Percentiles rank a stretch among this genome's conserved stretches.
Conservation (phyloP, 805 yeast genomes). For the Myxozyma melibiosi region DNA sequence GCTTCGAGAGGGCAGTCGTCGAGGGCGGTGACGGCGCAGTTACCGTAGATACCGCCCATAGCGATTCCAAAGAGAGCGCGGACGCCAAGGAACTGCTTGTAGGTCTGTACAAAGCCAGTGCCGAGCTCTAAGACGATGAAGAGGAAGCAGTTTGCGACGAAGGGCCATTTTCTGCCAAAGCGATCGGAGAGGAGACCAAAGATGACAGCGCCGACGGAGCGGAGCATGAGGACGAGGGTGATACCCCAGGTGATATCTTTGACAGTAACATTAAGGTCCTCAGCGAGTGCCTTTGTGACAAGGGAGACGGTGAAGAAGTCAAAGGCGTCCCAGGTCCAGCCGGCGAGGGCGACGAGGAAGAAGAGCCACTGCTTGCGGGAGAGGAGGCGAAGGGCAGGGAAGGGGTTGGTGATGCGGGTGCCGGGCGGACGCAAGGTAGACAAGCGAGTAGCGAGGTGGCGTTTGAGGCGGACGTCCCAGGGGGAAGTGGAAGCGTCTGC, state of each 20-base stretch:
- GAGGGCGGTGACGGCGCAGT: slow-evolving; percentile 65
- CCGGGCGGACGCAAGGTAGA: slow-evolving; percentile 40
- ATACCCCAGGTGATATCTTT: slow-evolving; percentile 70
- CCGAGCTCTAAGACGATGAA: slow-evolving; percentile 64
- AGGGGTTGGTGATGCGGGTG: slow-evolving; percentile 52
- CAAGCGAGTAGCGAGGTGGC: slow-evolving; percentile 41
- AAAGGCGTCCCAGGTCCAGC: slow-evolving; percentile 75
- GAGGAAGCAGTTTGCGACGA: slow-evolving; percentile 53
- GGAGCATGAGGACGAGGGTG: slow-evolving; percentile 68
- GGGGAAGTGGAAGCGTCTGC: neutral
- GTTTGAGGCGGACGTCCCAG: slow-evolving; percentile 26
- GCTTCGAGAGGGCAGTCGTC: slow-evolving; percentile 64
- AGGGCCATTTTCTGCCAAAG: slow-evolving; percentile 71
- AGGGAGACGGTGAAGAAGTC: slow-evolving; percentile 68
- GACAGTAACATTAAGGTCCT: slow-evolving; percentile 49
- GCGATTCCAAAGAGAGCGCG: slow-evolving; percentile 68
- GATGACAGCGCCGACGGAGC: slow-evolving; percentile 69
- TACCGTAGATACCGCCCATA: slow-evolving; percentile 74
- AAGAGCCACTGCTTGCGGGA: slow-evolving; percentile 61
- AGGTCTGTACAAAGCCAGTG: slow-evolving; percentile 65
- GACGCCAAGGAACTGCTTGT: slow-evolving; percentile 58
- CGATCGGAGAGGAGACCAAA: slow-evolving; percentile 66
- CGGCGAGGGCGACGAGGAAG: slow-evolving; percentile 60
- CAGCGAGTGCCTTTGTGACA: slow-evolving; percentile 55
- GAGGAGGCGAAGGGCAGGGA: slow-evolving; percentile 56